phyloP scores from a whole-genome alignment of 768 basidiomycete species.

The Agaricus blazei region DNA sequence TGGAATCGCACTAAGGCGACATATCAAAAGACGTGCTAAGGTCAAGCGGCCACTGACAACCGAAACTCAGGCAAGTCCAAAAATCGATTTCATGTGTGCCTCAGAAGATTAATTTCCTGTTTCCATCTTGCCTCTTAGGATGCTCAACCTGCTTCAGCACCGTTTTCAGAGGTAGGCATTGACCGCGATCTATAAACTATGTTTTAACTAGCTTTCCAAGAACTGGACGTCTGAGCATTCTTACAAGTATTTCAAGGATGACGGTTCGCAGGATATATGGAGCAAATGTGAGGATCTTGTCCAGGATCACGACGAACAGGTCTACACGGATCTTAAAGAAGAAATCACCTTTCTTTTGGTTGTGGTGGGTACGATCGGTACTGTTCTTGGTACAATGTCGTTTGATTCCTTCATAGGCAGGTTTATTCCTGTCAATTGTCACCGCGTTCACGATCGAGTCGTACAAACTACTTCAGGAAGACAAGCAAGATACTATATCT shows the following conservation, averaged over 20 bases:
- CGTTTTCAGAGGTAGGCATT: too few species aligned
- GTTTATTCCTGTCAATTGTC: slow-evolving; percentile 4
- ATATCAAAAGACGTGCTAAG: too few species aligned
- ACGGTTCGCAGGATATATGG: not conserved
- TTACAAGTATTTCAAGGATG: not conserved
- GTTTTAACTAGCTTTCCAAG: too few species aligned
- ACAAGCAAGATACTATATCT: slow-evolving; percentile 7
- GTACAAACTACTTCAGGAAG: not conserved
- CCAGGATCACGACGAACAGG: not conserved
- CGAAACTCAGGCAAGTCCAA: too few species aligned
- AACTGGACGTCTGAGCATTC: too few species aligned
- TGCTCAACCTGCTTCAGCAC: too few species aligned
- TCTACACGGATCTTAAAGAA: slow-evolving; percentile 2
- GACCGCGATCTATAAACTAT: too few species aligned
- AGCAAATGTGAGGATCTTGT: not conserved
- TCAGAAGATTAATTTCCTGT: too few species aligned
- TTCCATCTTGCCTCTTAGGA: too few species aligned
- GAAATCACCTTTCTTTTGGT: slow-evolving; percentile 3
- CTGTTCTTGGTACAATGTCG: not conserved
- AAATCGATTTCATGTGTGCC: too few species aligned
- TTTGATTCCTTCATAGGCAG: not conserved
- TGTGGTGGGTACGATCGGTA: not conserved
- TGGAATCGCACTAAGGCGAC: too few species aligned
- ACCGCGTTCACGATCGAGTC: slow-evolving; percentile 7
- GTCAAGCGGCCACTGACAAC: too few species aligned